Evolutionary conservation across 176 grass and related monocot genomes (phyloP).

Genomic region (Musa beccarii): DNA sequence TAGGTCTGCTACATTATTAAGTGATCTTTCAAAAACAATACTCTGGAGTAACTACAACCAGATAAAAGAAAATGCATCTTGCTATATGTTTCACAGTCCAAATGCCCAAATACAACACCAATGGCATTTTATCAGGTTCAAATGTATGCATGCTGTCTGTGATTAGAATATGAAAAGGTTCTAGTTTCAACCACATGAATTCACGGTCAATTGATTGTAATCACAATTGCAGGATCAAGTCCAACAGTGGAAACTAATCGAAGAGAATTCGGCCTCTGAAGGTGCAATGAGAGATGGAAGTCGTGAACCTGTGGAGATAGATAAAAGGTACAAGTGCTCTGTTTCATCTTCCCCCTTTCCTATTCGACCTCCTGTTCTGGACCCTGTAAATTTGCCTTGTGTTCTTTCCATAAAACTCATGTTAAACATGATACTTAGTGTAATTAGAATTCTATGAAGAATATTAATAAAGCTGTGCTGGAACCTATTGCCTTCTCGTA

Average conservation of each 20-base stretch:
- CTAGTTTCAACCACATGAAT: neutral
- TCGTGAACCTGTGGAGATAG: neutral
- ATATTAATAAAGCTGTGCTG: neutral
- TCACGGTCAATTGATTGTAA: neutral
- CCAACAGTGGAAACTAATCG: neutral
- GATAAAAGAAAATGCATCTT: neutral
- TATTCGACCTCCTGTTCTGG: neutral
- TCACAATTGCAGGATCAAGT: neutral
- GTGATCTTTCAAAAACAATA: too few species aligned
- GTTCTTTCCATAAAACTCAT: neutral
- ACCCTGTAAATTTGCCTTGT: neutral
- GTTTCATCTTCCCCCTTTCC: neutral
- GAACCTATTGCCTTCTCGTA: neutral
- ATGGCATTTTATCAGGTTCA: neutral
- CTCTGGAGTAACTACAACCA: too few species aligned
- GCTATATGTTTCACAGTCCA: neutral
- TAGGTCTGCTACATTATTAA: too few species aligned
- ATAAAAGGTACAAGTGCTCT: neutral
- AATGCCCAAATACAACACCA: neutral
- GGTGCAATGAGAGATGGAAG: neutral
- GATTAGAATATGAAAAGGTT: neutral
- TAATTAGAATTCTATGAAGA: neutral
- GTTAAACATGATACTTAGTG: neutral
- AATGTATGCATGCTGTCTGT: neutral
- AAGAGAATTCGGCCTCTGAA: neutral